Base-by-base conservation (phyloP, 164 flowering plant species). In the Kingdonia uniflora region DNA sequence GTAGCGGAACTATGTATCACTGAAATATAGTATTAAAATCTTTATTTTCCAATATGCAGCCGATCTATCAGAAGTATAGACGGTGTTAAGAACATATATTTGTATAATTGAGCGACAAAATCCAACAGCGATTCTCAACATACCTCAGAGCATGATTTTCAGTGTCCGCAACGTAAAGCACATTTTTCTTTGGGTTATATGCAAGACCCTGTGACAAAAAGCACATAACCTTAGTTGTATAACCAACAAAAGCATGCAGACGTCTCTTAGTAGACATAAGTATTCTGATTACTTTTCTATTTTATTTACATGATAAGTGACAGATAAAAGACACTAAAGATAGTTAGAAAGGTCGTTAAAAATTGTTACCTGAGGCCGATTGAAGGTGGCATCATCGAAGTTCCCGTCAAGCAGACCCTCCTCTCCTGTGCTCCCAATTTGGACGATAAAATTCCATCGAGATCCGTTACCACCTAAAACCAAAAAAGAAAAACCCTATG, bases 141-240 rank as follows among this genome's bases (percentile, higher is more conserved):
- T 74, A 92, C 98, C 98, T 84, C 59, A 92, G 63, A 58, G 98
- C 98, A 76, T 92, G 96, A 61, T 92, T 92, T 69, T 88, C 98
- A 6, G 98, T 92, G 61, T 92, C 98, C 24, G 98, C 98, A 43
- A 92, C 95, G 75, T 92, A 92, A 44, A 92, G 68, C 43, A 84
- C 40, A 70, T 92, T 92, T 69, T 80, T 85, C 84, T 76, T 87
- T 37, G 94, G 69, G 68, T 87, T 80, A 73, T 92, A 92, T 33
- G 95, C 94, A 45, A 92, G 76, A 42, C 98, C 96, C 96, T 86
- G 52, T 55, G 48, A 45, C 14, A 52, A 1, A 38, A 22, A 49
- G 0, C 11, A 47, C 14, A 17, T 12, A 6, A 50, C 17, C 52
- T 47, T 57, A 2, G 22, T n/a, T 24, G n/a, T 10, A 52, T 20